These are phyloP conservation scores for Rhizophlyctis rosea DNA, from an alignment of 192 early-diverging fungal genomes.

Conservation along the genomic window DNA sequence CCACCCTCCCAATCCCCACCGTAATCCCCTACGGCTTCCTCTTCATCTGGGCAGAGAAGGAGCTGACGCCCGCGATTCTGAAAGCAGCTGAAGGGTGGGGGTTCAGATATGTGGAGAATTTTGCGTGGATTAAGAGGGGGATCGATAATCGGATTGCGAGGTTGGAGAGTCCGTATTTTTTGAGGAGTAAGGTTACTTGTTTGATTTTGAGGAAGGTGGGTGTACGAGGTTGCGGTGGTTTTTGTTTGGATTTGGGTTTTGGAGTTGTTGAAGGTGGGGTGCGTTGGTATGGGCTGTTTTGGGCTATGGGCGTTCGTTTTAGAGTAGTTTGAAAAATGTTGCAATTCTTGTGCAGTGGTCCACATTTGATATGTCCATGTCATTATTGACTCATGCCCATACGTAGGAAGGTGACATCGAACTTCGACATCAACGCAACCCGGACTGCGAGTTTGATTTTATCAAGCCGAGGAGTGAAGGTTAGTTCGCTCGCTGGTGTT, in stretches of 20 bases:
- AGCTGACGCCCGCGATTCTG: slow-evolving; percentile 79
- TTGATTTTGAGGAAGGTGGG: slow-evolving; percentile 81
- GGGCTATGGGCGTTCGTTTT: no score
- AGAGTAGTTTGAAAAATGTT: no score
- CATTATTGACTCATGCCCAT: slow-evolving; percentile 9
- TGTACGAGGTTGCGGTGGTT: slow-evolving; percentile 6
- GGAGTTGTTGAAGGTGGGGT: no score
- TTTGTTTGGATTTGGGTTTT: no score
- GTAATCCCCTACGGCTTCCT: slow-evolving; percentile 80
- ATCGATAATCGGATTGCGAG: slow-evolving; percentile 77
- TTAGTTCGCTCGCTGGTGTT: no score
- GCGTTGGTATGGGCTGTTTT: no score
- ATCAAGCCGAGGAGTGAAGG: slow-evolving; percentile 66
- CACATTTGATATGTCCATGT: no score
- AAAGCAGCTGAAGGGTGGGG: slow-evolving; percentile 66
- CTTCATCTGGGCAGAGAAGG: slow-evolving; percentile 95
- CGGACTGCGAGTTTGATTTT: slow-evolving; percentile 95
- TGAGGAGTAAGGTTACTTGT: slow-evolving; percentile 82
- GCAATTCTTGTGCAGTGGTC: no score
- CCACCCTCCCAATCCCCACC: slow-evolving; percentile 47
- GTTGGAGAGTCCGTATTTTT: slow-evolving; percentile 70
- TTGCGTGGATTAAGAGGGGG: slow-evolving; percentile 89
- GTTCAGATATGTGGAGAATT: slow-evolving; percentile 94
- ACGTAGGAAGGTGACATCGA: slow-evolving; percentile 79
- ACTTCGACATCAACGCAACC: slow-evolving; percentile 86